Conservation (phyloP, 345 rosid species). For the Populus euphratica region DNA sequence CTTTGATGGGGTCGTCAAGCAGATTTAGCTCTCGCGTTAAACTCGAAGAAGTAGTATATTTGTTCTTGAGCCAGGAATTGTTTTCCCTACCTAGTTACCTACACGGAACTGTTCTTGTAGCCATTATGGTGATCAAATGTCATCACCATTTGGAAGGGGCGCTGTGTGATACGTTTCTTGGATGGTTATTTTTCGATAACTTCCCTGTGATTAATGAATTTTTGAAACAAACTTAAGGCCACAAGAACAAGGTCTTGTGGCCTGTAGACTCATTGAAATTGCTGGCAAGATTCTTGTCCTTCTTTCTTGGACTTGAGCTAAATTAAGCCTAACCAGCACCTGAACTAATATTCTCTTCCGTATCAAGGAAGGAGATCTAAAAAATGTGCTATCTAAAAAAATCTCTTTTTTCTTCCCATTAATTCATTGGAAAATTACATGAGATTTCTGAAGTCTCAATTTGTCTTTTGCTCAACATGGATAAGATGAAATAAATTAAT, state of each 20-base stretch:
- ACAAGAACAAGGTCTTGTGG: neutral
- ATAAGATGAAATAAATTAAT: no score
- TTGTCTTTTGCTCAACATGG: neutral
- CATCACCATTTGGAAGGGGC: neutral
- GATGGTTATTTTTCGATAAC: neutral
- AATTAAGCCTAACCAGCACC: no score
- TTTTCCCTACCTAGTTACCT: neutral
- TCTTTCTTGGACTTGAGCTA: neutral
- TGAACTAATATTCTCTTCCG: no score
- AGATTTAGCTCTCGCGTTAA: neutral
- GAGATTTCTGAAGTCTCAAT: neutral
- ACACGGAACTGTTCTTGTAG: neutral
- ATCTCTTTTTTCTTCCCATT: neutral
- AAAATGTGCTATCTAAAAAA: no score
- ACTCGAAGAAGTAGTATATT: constrained; percentile 1
- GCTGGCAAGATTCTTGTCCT: neutral
- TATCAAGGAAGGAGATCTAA: no score
- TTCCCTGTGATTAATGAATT: neutral
- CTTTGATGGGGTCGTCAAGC: neutral
- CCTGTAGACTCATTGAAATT: neutral
- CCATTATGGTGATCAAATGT: neutral
- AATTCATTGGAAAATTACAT: neutral
- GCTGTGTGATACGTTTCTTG: neutral
- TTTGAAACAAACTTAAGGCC: neutral
- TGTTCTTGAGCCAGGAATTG: neutral